Base-by-base conservation (phyloP, 225 moss, liverwort and hornwort genomes). In the Polytrichum commune region DNA sequence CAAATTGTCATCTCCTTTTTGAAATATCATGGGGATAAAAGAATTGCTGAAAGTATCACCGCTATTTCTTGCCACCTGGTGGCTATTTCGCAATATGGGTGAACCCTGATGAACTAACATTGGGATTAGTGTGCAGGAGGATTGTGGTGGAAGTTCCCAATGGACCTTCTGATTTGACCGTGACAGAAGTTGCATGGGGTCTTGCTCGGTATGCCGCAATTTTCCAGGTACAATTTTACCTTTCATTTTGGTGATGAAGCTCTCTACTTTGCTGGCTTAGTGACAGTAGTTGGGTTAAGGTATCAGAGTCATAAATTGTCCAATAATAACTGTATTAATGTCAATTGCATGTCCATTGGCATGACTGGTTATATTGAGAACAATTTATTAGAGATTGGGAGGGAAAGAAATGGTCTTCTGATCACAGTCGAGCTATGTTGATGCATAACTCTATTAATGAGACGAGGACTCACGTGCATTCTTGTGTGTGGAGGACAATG, bases 401-500 rank as follows among this genome's bases (percentile, higher is more conserved):
- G 3, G 2, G 46, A 20, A 19, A 5, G 29, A 29, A 29, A 5
- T 29, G 29, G 5, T 25, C 55, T 23, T 5, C 18, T 23, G 19
- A 8, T 6, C 8, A 0, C 4, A 19, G 25, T 62, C 2, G 61
- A 62, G 24, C 22, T n/a, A 8, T n/a, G 0, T 1, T 2, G 61
- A 8, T 25, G 8, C 9, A n/a, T 25, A 3, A 7, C 20, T 23
- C 5, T 20, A 54, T 27, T 25, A 22, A 65, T 2, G 23, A 8
- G 46, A 1, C 7, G 29, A 20, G 5, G 8, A 18, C 8, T 68
- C n/a, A 27, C 23, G 25, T 29, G 27, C 46, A 9, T 27, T 61
- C 10, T 61, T 26, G 8, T 67, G 38, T 53, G 7, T 53, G 63
- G 71, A 83, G 28, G 79, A 83, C 54, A 77, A 77, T 29, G 74